Evolutionary conservation across 2,329 filamentous ascomycete genomes (phyloP), one percentile per base, ranked within the genome.

Genomic region (Claviceps capensis): DNA sequence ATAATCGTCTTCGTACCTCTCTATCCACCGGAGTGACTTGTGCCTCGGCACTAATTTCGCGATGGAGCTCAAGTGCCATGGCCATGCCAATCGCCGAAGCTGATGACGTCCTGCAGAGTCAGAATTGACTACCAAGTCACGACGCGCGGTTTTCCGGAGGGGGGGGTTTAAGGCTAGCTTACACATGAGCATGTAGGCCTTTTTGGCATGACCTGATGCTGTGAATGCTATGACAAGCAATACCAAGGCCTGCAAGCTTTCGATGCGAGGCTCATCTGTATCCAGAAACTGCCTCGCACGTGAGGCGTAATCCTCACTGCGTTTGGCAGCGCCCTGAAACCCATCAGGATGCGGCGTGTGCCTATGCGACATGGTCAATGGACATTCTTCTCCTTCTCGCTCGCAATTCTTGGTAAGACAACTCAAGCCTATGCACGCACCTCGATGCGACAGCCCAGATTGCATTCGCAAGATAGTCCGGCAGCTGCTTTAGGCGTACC

Each of bases 111-210:
- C 30, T 13, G 4, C 40, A 23, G 34, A 17, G 23, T n/a, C 23
- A 30, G 22, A 47, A 44, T 14, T 17, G 14, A 38, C 4, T n/a
- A 3, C 30, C 9, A 34, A 34, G 30, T 4, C 9, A 34, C 30
- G 30, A 34, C 4, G 14, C 23, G 22, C 9, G 30, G 7, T 26
- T 40, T 41, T 41, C 8, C 26, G 8, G 26, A 30, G 3, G 30
- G 30, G 30, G 30, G 26, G 26, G 1, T 8, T 9, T 9, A 8
- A 30, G 26, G 23, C 13, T 34, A 11, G 17, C 41, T 19, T 81
- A 87, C 87, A 80, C 59, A 94, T 74, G 41, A 89, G 74, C 88
- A 94, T 94, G 59, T 89, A 93, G 1, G 86, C 83, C 67, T 86
- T 93, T 68, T 87, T 91, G 16, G 88, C 86, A 60, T 85, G 82